phyloP scores from a whole-genome alignment of 495 filamentous ascomycete species.

The Cudoniella acicularis region DNA sequence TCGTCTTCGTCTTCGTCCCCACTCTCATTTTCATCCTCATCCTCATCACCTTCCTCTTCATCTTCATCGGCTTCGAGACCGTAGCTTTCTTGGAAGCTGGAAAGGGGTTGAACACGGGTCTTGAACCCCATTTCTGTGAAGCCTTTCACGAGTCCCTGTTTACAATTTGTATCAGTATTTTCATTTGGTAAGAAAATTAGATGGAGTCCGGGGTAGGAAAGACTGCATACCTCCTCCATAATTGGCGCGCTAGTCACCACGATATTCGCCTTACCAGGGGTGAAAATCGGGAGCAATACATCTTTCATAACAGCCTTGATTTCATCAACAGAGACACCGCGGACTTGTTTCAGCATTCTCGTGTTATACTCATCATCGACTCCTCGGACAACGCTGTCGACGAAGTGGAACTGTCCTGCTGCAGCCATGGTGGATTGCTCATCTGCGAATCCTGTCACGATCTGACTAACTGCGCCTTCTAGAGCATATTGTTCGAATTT shows the following conservation, averaged over 20 bases:
- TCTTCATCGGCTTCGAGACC: conserved; percentile 70
- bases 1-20: not conserved
- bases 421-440: conserved; percentile 77
- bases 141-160: conserved; percentile 63
- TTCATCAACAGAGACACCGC: conserved; percentile 71
- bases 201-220: conserved; percentile 8
- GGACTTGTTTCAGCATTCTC: conserved; percentile 69
- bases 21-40: conserved; percentile 52
- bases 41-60: conserved; percentile 61
- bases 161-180: not conserved
- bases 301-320: conserved; percentile 71
- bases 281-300: conserved; percentile 74
- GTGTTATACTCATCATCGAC: conserved; percentile 76
- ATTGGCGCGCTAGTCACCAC: conserved; percentile 85
- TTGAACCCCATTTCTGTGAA: conserved; percentile 75
- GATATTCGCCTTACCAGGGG: conserved; percentile 70
- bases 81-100: conserved; percentile 87
- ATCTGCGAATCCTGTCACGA: conserved; percentile 80
- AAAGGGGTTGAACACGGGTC: conserved; percentile 67
- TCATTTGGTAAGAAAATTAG: conserved; percentile 21
- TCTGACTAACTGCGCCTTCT: conserved; percentile 84
- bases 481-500: conserved; percentile 76
- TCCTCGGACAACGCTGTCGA: conserved; percentile 72
- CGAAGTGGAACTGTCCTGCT: conserved; percentile 78
- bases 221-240: conserved; percentile 69